A percentile compares a stretch with the other conserved stretches of the same genome.
phyloP scores from a whole-genome alignment of 106 monocot genomes.

The Dendrobium nobile region DNA sequence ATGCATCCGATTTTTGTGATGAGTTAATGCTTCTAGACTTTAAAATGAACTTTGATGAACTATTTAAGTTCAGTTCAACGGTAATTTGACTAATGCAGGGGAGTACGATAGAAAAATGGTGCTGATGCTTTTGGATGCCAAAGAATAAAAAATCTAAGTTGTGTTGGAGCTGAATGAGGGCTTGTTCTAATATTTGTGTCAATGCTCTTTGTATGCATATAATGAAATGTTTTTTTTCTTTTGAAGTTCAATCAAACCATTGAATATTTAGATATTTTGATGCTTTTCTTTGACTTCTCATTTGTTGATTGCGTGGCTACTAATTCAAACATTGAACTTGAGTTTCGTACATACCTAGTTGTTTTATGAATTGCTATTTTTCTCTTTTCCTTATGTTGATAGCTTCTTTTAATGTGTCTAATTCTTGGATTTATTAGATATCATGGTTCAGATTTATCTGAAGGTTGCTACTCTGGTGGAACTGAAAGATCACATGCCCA shows the following conservation, averaged over 20 bases:
- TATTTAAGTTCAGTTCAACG: neutral
- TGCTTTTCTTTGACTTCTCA: neutral
- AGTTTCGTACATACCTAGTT: neutral
- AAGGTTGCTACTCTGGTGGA: conserved; percentile 3
- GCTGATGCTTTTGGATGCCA: neutral
- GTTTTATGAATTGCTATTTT: neutral
- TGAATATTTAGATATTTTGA: neutral
- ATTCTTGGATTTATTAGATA: neutral
- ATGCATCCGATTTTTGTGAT: neutral
- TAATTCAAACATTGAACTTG: neutral
- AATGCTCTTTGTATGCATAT: neutral
- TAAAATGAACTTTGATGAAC: neutral
- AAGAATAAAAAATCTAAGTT: neutral
- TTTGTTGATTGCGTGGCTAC: neutral
- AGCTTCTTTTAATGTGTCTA: neutral
- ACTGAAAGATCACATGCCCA: neutral
- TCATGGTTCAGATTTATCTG: neutral
- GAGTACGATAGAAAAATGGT: neutral
- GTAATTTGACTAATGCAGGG: neutral
- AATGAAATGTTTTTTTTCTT: neutral
- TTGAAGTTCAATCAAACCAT: neutral
- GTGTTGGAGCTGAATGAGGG: neutral
- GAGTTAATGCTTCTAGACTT: neutral
- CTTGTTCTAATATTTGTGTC: neutral
- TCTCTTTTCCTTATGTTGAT: neutral